phyloP scores from a whole-genome alignment of 2,329 filamentous ascomycete genomes.

The Calonectria pauciramosa region DNA sequence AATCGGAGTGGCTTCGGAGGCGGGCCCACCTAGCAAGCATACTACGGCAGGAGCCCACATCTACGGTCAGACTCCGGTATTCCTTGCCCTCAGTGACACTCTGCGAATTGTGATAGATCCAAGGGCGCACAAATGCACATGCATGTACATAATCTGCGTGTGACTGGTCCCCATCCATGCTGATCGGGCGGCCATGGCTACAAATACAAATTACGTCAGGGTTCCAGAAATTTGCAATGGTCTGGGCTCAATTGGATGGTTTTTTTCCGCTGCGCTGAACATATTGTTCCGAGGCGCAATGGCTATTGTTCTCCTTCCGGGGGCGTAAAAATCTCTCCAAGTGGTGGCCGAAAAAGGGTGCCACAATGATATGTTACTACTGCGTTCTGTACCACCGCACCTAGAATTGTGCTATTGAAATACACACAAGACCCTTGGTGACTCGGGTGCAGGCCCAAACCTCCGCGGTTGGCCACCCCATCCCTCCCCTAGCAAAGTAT shows the following conservation, averaged over 20 bases:
- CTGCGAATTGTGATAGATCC: slow-evolving; percentile 2
- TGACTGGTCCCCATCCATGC: not conserved
- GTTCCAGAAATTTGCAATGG: slow-evolving; percentile 43
- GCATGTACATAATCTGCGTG: slow-evolving; percentile 21
- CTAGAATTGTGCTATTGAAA: not conserved
- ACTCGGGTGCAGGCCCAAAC: slow-evolving; percentile 16
- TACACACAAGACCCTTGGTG: slow-evolving; percentile 8
- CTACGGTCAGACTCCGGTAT: not conserved
- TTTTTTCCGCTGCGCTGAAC: not conserved
- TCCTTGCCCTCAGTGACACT: slow-evolving; percentile 2
- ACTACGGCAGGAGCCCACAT: slow-evolving; percentile 1
- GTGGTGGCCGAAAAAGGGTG: slow-evolving; percentile 11
- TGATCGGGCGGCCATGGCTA: slow-evolving; percentile 6
- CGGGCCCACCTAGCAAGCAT: slow-evolving; percentile 44
- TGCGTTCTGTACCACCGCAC: not conserved
- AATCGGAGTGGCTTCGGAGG: slow-evolving; percentile 49
- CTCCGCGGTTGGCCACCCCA: slow-evolving; percentile 19
- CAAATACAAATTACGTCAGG: slow-evolving; percentile 40
- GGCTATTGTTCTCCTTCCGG: not conserved
- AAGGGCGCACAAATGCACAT: slow-evolving; percentile 1
- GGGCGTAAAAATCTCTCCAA: not conserved
- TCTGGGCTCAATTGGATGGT: slow-evolving; percentile 42
- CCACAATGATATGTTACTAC: not conserved
- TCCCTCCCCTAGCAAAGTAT: slow-evolving; percentile 16
- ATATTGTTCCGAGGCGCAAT: not conserved